These are phyloP conservation scores for Nicotiana rustica DNA, from an alignment of 305 asterid species.

Conservation along the genomic window DNA sequence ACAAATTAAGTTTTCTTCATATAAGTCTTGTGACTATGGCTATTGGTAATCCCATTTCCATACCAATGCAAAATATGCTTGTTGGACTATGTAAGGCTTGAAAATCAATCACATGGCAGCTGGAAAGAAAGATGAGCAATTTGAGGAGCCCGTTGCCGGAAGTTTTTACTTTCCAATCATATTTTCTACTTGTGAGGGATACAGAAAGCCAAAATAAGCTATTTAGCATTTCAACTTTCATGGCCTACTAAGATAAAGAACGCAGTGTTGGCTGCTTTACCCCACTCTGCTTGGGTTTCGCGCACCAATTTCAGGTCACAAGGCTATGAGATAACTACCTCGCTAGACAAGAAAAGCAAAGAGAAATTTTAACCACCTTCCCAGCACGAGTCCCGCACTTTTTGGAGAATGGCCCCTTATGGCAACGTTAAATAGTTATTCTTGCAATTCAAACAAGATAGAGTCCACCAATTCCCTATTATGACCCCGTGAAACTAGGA, in stretches of 20 bases:
- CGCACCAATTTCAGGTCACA: conserved; percentile 2
- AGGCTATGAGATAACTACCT: neutral
- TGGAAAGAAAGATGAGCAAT: conserved; percentile 1
- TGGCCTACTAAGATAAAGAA: neutral
- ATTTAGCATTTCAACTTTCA: neutral
- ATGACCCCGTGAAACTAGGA: neutral
- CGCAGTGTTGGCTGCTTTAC: neutral
- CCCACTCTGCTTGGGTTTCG: neutral
- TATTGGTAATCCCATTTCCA: neutral
- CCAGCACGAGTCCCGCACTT: neutral
- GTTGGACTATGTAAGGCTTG: conserved; percentile 22
- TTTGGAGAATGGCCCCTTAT: neutral
- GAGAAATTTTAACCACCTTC: neutral
- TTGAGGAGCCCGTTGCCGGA: neutral
- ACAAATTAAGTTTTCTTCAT: neutral
- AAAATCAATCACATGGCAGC: neutral
- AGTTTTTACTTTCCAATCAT: neutral
- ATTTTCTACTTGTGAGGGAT: neutral
- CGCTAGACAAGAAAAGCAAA: neutral
- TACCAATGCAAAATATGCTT: neutral
- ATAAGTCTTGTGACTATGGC: neutral
- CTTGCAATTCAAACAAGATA: neutral
- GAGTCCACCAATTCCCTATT: neutral
- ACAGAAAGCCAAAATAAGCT: neutral
- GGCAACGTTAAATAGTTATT: neutral